Conservation (phyloP, 805 yeast species). For the Kodamaea sagamina region DNA sequence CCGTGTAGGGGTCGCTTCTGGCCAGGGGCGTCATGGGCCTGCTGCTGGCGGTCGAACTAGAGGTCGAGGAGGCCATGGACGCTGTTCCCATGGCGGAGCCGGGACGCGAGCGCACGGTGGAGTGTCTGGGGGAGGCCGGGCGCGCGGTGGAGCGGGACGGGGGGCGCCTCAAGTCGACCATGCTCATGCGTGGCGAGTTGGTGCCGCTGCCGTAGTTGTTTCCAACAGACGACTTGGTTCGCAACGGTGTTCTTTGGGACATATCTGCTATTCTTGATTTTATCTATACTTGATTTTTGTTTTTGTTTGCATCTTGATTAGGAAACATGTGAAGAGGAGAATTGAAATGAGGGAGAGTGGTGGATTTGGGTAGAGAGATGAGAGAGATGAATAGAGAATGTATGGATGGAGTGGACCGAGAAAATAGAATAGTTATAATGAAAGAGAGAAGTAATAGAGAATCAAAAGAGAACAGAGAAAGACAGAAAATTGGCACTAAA, state of each 20-base stretch:
- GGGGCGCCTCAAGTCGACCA: slow-evolving; percentile 32
- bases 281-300: neutral
- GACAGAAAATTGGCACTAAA: no score
- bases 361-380: no score
- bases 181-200: slow-evolving; percentile 13
- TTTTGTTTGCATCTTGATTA: no score
- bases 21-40: slow-evolving; percentile 41
- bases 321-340: no score
- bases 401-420: no score
- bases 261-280: neutral
- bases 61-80: no score
- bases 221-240: slow-evolving; percentile 31
- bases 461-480: no score
- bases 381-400: no score
- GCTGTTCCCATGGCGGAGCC: slow-evolving; percentile 37
- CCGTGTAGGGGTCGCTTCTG: slow-evolving; percentile 53
- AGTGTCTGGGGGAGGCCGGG: slow-evolving; percentile 33
- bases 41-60: slow-evolving; percentile 14
- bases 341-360: no score
- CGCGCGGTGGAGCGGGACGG: slow-evolving; percentile 29
- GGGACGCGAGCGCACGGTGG: slow-evolving; percentile 30
- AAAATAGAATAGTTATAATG: no score
- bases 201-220: slow-evolving; percentile 5
- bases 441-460: no score
- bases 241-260: slow-evolving; percentile 23